Evolutionary conservation across 2,329 filamentous ascomycete genomes (phyloP).

Genomic region (Hypoxylon sp.): DNA sequence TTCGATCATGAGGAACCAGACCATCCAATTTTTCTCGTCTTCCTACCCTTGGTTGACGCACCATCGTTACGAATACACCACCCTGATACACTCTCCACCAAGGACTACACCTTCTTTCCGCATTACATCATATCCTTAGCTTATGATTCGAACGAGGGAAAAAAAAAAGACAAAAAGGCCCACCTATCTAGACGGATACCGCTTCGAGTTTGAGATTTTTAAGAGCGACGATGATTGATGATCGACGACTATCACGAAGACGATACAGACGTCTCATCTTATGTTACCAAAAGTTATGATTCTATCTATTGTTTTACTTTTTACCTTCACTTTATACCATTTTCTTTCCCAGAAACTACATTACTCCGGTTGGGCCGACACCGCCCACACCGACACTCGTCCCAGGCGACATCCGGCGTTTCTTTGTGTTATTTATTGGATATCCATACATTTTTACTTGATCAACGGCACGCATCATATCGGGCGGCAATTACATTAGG

Average conservation of each 20-base stretch:
- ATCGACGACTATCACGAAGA: too few species aligned
- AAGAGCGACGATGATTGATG: constrained; percentile 30
- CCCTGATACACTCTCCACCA: constrained; percentile 10
- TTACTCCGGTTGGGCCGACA: constrained; percentile 8
- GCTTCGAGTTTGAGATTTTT: constrained; percentile 11
- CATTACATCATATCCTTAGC: constrained; percentile 9
- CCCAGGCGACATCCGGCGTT: constrained; percentile 1
- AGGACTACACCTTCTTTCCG: constrained; percentile 21
- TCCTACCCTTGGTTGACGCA: constrained; percentile 6
- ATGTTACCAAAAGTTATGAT: constrained; percentile 32
- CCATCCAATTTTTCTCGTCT: constrained; percentile 7
- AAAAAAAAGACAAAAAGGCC: constrained; percentile 6
- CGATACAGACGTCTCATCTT: constrained; percentile 17
- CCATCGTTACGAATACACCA: constrained; percentile 14
- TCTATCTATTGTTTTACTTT: constrained; percentile 31
- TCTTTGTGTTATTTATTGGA: constrained; percentile 16
- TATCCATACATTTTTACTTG: constrained; percentile 16
- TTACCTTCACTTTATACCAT: not conserved
- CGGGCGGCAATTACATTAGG: constrained; percentile 24
- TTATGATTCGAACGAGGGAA: constrained; percentile 15
- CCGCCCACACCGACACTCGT: not conserved
- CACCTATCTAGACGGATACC: constrained; percentile 2
- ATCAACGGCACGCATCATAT: constrained; percentile 28
- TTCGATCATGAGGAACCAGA: constrained; percentile 19
- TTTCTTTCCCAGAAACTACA: constrained; percentile 6